Evolutionary conservation across 345 rosid species (phyloP).

Genomic region (Reutealis trisperma): DNA sequence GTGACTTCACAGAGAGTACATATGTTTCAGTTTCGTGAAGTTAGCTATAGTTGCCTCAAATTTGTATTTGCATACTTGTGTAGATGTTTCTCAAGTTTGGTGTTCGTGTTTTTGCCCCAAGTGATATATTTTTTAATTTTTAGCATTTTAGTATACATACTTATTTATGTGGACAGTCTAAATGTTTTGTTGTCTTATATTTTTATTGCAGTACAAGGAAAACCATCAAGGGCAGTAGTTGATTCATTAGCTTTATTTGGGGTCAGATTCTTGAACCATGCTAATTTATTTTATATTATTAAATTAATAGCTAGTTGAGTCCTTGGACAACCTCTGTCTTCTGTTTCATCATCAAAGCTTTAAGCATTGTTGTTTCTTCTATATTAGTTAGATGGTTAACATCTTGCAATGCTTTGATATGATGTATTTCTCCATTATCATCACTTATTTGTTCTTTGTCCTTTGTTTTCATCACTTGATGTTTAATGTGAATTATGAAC

Average conservation of each 20-base stretch:
- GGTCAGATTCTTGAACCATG: conserved; percentile 52
- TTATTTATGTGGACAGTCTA: not conserved
- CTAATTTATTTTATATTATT: not conserved
- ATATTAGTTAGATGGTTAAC: not conserved
- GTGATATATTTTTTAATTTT: not conserved
- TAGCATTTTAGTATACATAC: not conserved
- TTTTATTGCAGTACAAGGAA: conserved; percentile 74
- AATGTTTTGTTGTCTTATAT: conserved; percentile 13
- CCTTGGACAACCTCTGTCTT: not conserved
- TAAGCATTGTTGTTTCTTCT: not conserved
- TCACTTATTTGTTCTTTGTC: not conserved
- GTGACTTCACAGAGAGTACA: conserved; percentile 20
- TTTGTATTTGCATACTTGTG: not conserved
- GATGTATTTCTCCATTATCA: not conserved
- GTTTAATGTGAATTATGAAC: not conserved
- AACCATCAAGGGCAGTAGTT: conserved; percentile 82
- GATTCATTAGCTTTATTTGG: conserved; percentile 95
- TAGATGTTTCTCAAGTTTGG: not conserved
- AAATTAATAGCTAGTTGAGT: not conserved
- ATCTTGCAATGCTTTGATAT: not conserved
- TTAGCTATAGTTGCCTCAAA: not conserved
- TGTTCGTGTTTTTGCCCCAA: not conserved
- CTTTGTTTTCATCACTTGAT: not conserved
- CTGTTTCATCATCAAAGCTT: not conserved
- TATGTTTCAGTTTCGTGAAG: conserved; percentile 11